phyloP scores from a whole-genome alignment of 2,329 filamentous ascomycete species.

The Thermochaetoides dissita region DNA sequence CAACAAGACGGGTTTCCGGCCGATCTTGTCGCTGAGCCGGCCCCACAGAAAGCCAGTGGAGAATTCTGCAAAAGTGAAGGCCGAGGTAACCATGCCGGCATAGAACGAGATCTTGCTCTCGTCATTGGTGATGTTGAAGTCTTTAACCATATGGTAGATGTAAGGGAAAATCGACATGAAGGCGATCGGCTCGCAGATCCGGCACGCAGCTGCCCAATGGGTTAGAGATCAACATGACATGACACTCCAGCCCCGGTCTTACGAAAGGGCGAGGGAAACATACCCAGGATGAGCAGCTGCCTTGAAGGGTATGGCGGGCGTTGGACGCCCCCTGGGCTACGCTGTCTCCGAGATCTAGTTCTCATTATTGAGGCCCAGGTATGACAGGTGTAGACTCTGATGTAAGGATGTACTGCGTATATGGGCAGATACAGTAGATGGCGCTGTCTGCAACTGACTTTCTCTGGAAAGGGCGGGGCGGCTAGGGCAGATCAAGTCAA shows the following conservation, averaged over 20 bases:
- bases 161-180: slow-evolving; percentile 99
- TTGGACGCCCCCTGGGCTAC: no score
- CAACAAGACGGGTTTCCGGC: slow-evolving; percentile 81
- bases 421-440: no score
- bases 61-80: slow-evolving; percentile 93
- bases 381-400: no score
- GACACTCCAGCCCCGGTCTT: not conserved
- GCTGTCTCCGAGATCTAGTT: not conserved
- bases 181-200: slow-evolving; percentile 95
- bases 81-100: slow-evolving; percentile 88
- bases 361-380: slow-evolving; percentile 5
- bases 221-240: slow-evolving; percentile 6
- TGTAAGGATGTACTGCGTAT: not conserved
- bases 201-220: slow-evolving; percentile 51
- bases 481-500: no score
- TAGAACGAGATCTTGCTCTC: slow-evolving; percentile 75
- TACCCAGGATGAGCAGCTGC: slow-evolving; percentile 42
- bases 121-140: slow-evolving; percentile 72
- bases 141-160: slow-evolving; percentile 92
- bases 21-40: slow-evolving; percentile 76
- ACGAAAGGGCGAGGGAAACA: no score
- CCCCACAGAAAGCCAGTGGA: slow-evolving; percentile 89
- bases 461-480: no score
- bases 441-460: no score
- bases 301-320: slow-evolving; percentile 24